These are phyloP conservation scores for Xylaria digitata DNA, from an alignment of 2,329 filamentous ascomycete genomes.

Conservation along the genomic window DNA sequence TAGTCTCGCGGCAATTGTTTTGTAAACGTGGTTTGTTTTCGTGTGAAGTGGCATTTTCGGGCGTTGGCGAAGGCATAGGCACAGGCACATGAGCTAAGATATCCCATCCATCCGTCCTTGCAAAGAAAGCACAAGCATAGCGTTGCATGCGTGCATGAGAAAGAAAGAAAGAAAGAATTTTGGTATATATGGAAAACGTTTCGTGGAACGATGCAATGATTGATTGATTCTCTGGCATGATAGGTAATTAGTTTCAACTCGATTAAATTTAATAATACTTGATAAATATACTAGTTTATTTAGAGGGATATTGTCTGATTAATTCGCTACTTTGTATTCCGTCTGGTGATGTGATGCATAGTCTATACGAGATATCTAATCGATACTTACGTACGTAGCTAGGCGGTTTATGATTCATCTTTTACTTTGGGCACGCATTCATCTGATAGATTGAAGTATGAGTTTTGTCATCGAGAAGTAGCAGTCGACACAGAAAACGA, in stretches of 20 bases:
- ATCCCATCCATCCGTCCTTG: too few relatives aligned
- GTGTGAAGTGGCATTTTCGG: constrained; percentile 32
- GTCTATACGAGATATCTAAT: not conserved
- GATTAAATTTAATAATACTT: not conserved
- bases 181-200: constrained; percentile 1
- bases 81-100: constrained; percentile 29
- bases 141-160: too few relatives aligned
- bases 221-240: not conserved
- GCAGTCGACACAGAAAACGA: not conserved
- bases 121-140: constrained; percentile 16
- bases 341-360: too few relatives aligned
- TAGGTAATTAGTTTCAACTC: not conserved
- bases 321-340: too few relatives aligned
- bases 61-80: constrained; percentile 32
- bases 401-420: not conserved
- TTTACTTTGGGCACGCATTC: not conserved
- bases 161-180: not conserved
- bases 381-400: not conserved
- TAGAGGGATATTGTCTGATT: too few relatives aligned
- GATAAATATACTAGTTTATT: too few relatives aligned
- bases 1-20: not conserved
- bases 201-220: constrained; percentile 3
- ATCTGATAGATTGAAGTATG: too few relatives aligned
- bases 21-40: not conserved
- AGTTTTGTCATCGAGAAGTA: not conserved